Base-by-base conservation (phyloP, 1,284 basidiomycete species). In the Neotropicomus parvogracilis region DNA sequence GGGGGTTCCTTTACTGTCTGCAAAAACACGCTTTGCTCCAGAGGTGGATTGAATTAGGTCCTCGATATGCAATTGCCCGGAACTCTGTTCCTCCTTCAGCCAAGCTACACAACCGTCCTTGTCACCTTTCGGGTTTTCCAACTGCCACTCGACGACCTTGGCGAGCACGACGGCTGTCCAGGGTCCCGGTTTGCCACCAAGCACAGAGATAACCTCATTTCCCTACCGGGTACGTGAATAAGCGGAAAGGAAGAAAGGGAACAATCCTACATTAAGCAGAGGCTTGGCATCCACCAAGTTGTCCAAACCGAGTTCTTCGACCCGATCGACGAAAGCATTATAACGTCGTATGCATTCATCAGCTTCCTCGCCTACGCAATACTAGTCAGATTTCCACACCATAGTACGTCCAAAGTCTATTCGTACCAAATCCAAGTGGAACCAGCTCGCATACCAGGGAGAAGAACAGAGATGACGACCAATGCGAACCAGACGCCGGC, bases 101-200 rank as follows among this genome's bases (percentile, higher is more conserved):
- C 89, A 95, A 19, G 62, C 63, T 26, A 74, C 65, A 60, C 89
- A 91, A 8, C 84, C 79, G 5, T 81, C 83, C 58, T 79, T 79
- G 1, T 79, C 79, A 0, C 74, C 76, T 2, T 72, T 59, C 0
- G 92, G 89, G 63, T 92, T 71, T 31, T 80, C 82, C 11, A 97
- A 75, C 63, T 94, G 91, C 90, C 91, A 95, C 52, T 83, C 79
- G 19, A 90, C 64, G 34, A 95, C 75, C 32, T 75, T 77, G 16
- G 74, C 68, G n/a, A 89, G 72, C 16, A 86, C 75, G 20, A 75
- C 67, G 24, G 80, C 76, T 6, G 84, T 80, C 81, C 90, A 85
- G 2, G 79, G 78, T 1, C 91, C 90, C 1, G 84, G 77, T 53
- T 73, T 68, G 9, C 71, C 72, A 2, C 71, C 74, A 8, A 95